Percentiles rank a stretch among this genome's conserved stretches.
Evolutionary conservation across 73 alveolate species (phyloP).

Genomic region (Paramecium pentaurelia): DNA sequence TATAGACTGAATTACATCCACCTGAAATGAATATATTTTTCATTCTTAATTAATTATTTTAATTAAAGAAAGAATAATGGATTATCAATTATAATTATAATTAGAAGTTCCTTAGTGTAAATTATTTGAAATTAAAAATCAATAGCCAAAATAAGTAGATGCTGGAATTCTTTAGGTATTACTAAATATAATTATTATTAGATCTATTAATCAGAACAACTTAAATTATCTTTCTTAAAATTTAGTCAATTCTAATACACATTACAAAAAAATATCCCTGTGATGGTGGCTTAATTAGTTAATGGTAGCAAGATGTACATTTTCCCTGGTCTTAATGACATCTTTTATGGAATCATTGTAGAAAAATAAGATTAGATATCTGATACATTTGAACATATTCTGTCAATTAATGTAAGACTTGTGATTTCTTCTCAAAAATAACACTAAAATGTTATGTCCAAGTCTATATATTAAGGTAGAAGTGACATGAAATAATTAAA

Average conservation of each 20-base stretch:
- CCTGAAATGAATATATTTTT: slow-evolving; percentile 28
- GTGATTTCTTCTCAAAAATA: not conserved
- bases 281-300: not conserved
- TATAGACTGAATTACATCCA: slow-evolving; percentile 1
- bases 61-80: not conserved
- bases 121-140: not conserved
- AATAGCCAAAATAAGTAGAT: not conserved
- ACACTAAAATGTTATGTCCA: not conserved
- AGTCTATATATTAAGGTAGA: not conserved
- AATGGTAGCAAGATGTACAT: not conserved
- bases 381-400: not conserved
- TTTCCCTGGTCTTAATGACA: slow-evolving; percentile 24
- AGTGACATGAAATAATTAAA: not conserved
- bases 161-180: not conserved
- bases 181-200: not conserved
- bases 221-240: not conserved
- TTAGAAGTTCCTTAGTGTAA: slow-evolving; percentile 29
- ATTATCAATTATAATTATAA: not conserved
- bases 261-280: slow-evolving; percentile 12
- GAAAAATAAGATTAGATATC: not conserved
- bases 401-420: not conserved
- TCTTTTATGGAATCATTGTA: slow-evolving; percentile 24
- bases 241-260: slow-evolving; percentile 8
- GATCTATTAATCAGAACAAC: slow-evolving; percentile 7
- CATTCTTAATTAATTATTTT: slow-evolving; percentile 22